Evolutionary conservation across 805 yeast species (phyloP), one percentile per base, ranked within the genome.

Genomic region (Cyberlindnera amylophila): DNA sequence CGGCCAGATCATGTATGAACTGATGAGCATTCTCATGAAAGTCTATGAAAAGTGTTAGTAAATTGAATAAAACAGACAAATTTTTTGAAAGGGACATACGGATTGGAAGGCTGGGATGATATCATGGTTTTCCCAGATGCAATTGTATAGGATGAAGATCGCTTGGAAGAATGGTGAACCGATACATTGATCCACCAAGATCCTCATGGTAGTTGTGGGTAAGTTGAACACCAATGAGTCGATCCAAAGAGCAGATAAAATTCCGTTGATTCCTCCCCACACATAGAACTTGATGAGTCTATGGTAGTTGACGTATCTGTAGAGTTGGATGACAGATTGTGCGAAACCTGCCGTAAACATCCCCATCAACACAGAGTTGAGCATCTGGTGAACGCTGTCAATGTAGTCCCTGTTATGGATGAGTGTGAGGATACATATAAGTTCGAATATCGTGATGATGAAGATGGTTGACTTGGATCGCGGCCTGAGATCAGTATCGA

Each of bases 241-340:
- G 29, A 81, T 70, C 86, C 86, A 81, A 13, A 74, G 53, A 1
- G 67, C 70, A 4, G 81, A 74, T 38, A 79, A 58, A 14, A 69
- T 53, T 2, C 86, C 86, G 56, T 79, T 79, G 35, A 80, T 62
- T 11, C 68, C 58, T 14, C 87, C 87, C 85, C 85, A 81, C 2
- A 72, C 55, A 43, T 69, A 54, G 49, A 81, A 81, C 52, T 80
- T 80, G 41, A 65, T 1, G 4, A 57, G 32, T 31, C 43, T 44
- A 10, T 31, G 39, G 23, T 49, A 54, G 34, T 46, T 46, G 7
- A 50, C 53, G 17, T 49, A 50, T 41, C 47, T 50, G 32, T 41
- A 50, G 8, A 52, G 42, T 38, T 57, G 62, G 4, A 56, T 46
- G 13, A 50, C 42, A 1, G 55, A 45, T 19, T 57, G 62, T 8